Percentiles rank a stretch among this genome's conserved stretches.
These are phyloP conservation scores for Xylaria sp. DNA, from an alignment of 495 filamentous ascomycete genomes.

Conservation along the genomic window DNA sequence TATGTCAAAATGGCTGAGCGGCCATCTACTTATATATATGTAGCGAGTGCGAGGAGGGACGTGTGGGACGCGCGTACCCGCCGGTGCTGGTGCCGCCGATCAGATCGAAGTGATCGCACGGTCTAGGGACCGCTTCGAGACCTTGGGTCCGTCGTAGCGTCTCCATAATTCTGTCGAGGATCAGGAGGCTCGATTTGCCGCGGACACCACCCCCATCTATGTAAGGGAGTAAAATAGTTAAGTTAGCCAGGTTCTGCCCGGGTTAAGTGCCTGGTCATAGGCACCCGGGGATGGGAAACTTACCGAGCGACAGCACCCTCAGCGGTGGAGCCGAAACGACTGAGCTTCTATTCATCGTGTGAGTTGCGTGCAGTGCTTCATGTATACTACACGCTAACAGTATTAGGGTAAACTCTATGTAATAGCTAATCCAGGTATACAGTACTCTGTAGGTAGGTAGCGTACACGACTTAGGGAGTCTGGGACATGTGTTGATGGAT, in stretches of 20 bases:
- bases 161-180: slow-evolving; percentile 43
- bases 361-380: neutral
- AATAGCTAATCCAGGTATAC: no score
- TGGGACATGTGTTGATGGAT: neutral
- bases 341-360: neutral
- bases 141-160: slow-evolving; percentile 26
- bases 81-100: slow-evolving; percentile 47
- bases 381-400: neutral
- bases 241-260: neutral
- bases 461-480: neutral
- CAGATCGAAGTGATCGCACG: slow-evolving; percentile 44
- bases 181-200: slow-evolving; percentile 43
- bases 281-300: neutral
- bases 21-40: no score
- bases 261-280: no score
- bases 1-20: neutral
- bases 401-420: no score
- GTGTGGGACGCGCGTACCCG: slow-evolving; percentile 33
- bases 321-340: slow-evolving; percentile 9
- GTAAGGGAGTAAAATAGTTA: neutral
- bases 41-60: no score
- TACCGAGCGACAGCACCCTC: slow-evolving; percentile 29
- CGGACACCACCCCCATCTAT: slow-evolving; percentile 47
- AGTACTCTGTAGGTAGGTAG: neutral
- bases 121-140: slow-evolving; percentile 33